Base-by-base conservation (phyloP, 2,329 filamentous ascomycete genomes). In the Epichloe coenophiala region DNA sequence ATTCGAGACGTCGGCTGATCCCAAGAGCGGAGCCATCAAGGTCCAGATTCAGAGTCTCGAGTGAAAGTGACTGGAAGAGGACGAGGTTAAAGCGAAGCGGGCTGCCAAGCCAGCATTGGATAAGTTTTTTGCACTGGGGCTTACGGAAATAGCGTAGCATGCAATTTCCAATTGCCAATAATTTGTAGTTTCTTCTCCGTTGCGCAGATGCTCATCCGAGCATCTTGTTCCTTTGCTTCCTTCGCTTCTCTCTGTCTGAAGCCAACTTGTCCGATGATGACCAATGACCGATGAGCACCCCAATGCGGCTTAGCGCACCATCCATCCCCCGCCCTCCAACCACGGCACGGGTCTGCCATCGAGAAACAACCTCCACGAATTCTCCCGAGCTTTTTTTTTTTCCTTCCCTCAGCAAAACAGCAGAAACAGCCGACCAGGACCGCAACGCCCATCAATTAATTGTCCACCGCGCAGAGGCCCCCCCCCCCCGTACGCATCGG, bases 11-110 rank as follows among this genome's bases (percentile, higher is more conserved):
- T 88, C 90, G 19, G 81, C 86, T 8, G 82, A 96, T 68, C 84
- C 88, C 39, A 89, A 85, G 74, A 95, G 86, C 48, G 90, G 91
- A 6, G 88, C 90, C n/a, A 96, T 97, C 70, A 97, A 97, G 76
- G 90, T 96, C 54, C 86, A 89, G 77, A 96, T 96, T 62, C 88
- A 90, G 74, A 88, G 79, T 61, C 57, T 78, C 56, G 76, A 79
- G 9, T 78, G 31, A 68, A 46, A 4, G 21, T 36, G n/a, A 6
- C 8, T 3, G 17, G 17, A 45, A 35, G 17, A n/a, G 8, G 27
- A 13, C 5, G 8, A 31, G 9, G 38, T 11, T 11, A 31, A 9
- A 31, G 27, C 27, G 9, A 31, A 31, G 27, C 8, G 27, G 8
- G 27, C 9, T 3, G 2, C 3, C 31, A 9, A 9, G 7, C 7